These are phyloP conservation scores for Venturia nashicola DNA, from an alignment of 2,329 filamentous ascomycete genomes.

Conservation along the genomic window DNA sequence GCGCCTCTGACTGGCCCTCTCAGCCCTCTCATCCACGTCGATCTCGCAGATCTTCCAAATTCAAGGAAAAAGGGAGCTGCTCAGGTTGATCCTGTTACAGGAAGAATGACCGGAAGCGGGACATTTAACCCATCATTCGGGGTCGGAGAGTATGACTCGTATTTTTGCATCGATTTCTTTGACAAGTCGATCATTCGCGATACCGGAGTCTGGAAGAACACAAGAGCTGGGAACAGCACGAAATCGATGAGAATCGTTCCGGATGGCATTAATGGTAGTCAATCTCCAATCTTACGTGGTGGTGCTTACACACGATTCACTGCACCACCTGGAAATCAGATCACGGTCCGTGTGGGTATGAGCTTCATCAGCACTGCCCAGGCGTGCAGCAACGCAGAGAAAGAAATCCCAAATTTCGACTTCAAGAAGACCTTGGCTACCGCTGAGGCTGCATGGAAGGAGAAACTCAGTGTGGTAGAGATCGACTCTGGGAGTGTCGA, in stretches of 20 bases:
- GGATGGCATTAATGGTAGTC: conserved; percentile 13
- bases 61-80: conserved; percentile 40
- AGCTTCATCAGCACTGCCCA: conserved; percentile 56
- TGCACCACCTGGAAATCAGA: neutral
- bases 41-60: conserved; percentile 45
- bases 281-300: conserved; percentile 23
- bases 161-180: conserved; percentile 49
- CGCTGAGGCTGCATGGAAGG: conserved; percentile 28
- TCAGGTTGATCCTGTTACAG: conserved; percentile 37
- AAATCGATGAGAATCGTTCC: neutral
- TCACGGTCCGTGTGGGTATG: conserved; percentile 43
- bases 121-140: conserved; percentile 51
- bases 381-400: conserved; percentile 57
- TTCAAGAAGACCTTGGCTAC: conserved; percentile 41
- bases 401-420: conserved; percentile 56
- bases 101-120: conserved; percentile 46
- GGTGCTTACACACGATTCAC: conserved; percentile 28
- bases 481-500: conserved; percentile 22
- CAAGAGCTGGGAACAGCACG: conserved; percentile 15
- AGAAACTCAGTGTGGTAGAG: conserved; percentile 26
- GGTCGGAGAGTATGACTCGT: conserved; percentile 42
- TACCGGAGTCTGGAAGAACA: conserved; percentile 47
- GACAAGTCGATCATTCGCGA: conserved; percentile 38
- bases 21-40: conserved; percentile 44
- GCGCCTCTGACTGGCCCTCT: conserved; percentile 23